Base-by-base conservation (phyloP, 352 stramenopile genomes). In the Halophytophthora polymorphica region DNA sequence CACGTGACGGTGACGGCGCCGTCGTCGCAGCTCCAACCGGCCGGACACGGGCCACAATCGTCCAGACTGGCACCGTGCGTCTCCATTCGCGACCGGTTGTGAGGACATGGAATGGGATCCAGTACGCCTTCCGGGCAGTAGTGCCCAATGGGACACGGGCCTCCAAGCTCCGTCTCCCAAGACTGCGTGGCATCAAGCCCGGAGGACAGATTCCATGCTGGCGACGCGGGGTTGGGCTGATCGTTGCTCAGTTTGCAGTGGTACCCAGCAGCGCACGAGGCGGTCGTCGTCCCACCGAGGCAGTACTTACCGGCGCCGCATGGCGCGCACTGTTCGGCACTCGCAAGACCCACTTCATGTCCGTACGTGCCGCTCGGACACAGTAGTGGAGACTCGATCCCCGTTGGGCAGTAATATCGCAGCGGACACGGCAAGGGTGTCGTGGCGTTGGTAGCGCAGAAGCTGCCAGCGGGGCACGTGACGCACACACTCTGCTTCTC, bases 281-380 rank as follows among this genome's bases (percentile, higher is more conserved):
- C 86, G 4, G 84, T 90, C 22, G 93, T 41, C 2, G 63, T 77
- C 3, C 87, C 88, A 21, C 79, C 71, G 0, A 82, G 56, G 51
- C 90, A 97, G 45, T 89, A 96, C 8, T 81, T 85, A 1, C 83
- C 86, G 6, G 83, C 60, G 17, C 56, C 61, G 42, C 89, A 97
- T 1, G 68, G 56, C 12, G 80, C 73, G 46, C 86, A 97, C 15
- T 91, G 70, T 0, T 36, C 45, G 0, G 76, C 61, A 15, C 50
- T 61, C 18, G 69, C 63, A 0, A 96, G 53, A 7, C 66, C 76
- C 1, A 58, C 47, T 28, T 71, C 50, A 19, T 81, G 61, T 3
- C 83, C 84, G 37, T 90, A 96, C 0, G 88, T 96, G 7, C 87
- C 87, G 50, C 70, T 73, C 0, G 80, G 80, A 62, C 89, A 97